Percentiles rank a stretch among this genome's conserved stretches.
phyloP scores from a whole-genome alignment of 2,329 filamentous ascomycete genomes.

The Curvularia spicifera region DNA sequence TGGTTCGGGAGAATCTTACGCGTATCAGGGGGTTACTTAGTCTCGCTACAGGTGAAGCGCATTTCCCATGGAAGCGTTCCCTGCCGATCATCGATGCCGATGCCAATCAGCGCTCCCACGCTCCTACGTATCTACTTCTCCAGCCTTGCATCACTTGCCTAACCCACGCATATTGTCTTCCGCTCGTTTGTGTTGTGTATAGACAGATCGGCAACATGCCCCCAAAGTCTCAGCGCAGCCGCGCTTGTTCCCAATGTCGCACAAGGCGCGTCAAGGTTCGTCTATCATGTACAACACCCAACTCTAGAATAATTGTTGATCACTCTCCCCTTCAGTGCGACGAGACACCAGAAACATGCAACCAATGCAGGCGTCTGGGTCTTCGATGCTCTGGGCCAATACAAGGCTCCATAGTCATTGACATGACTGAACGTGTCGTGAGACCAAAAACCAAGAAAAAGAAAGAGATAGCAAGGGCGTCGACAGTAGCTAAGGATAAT shows the following conservation, averaged over 20 bases:
- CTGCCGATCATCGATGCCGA: not conserved
- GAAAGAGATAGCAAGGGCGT: constrained; percentile 17
- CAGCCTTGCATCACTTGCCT: constrained; percentile 7
- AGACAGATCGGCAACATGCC: constrained; percentile 12
- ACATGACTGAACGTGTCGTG: constrained; percentile 42
- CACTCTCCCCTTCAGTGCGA: constrained; percentile 30
- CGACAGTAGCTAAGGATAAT: constrained; percentile 6
- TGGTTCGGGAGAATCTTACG: not conserved
- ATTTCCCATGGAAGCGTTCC: not conserved
- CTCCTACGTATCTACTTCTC: not conserved
- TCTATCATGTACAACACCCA: not conserved
- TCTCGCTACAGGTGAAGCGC: not conserved
- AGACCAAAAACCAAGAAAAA: constrained; percentile 35
- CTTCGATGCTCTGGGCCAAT: constrained; percentile 41
- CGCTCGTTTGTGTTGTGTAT: constrained; percentile 12
- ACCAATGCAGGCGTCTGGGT: constrained; percentile 30
- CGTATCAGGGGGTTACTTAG: not conserved
- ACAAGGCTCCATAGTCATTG: constrained; percentile 45
- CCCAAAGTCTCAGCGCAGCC: constrained; percentile 42
- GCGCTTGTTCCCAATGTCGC: constrained; percentile 44
- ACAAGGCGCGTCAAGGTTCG: constrained; percentile 46
- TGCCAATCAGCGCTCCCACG: not conserved
- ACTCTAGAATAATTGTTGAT: not conserved
- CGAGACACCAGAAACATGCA: constrained; percentile 34
- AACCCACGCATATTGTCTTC: constrained; percentile 24